Conservation (phyloP, 2,329 filamentous ascomycete genomes). For the Pseudogymnoascus destructans region DNA sequence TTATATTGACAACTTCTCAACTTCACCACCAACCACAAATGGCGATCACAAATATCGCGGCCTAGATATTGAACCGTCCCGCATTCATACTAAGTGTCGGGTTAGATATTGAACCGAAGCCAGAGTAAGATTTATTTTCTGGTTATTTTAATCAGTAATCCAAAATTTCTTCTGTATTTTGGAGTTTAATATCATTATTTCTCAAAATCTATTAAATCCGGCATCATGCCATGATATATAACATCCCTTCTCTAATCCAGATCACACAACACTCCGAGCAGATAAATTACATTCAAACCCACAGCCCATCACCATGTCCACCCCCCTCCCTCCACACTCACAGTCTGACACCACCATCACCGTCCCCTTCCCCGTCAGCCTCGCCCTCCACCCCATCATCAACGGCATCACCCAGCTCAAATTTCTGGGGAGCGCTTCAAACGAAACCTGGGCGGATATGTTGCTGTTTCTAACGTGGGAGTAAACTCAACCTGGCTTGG, state of each 20-base stretch:
- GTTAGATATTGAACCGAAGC: background rate
- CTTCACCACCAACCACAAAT: background rate
- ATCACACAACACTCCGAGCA: background rate
- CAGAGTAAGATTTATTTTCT: background rate
- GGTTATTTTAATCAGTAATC: background rate
- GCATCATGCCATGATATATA: background rate
- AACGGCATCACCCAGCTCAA: constrained; percentile 27
- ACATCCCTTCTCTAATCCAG: background rate
- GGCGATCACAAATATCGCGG: background rate
- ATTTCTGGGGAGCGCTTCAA: constrained; percentile 46
- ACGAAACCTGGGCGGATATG: constrained; percentile 45
- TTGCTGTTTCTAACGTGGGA: constrained; percentile 55
- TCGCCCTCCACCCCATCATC: constrained; percentile 23
- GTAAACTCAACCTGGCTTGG: constrained; percentile 55
- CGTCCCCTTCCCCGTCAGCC: constrained; percentile 18
- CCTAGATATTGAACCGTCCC: background rate
- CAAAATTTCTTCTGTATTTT: background rate
- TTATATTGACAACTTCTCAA: background rate
- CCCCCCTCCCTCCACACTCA: constrained; percentile 18
- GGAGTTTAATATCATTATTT: background rate
- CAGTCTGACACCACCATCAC: constrained; percentile 24
- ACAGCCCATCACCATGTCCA: background rate
- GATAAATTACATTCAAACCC: background rate
- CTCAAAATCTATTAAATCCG: background rate
- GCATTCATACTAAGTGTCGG: background rate